Evolutionary conservation across 306 rosid genomes (phyloP), one percentile per base, ranked within the genome.

Genomic region (Mimosa bimucronata): DNA sequence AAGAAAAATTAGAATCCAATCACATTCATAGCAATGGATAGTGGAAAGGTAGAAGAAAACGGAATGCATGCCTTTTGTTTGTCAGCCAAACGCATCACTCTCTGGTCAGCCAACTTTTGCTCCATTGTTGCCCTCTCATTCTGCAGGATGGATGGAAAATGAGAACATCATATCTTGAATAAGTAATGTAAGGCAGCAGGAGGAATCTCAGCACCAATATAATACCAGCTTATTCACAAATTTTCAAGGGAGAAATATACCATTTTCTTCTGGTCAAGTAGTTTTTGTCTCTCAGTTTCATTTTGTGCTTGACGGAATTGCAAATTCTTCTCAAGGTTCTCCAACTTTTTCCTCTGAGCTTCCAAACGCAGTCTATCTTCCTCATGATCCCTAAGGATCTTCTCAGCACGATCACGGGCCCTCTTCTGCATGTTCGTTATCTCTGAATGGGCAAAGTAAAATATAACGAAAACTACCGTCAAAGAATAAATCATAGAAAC

Each of bases 21-120:
- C 34, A 60, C 66, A 60, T 60, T 60, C 18, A 60, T 10, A 60
- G 34, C 34, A 60, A 25, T 25, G 66, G 34, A 26, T 25, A 4
- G 38, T 34, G 3, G 18, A 34, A n/a, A n/a, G n/a, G n/a, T 40
- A 48, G n/a, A 71, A 60, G 60, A 37, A 78, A 64, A 30, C 26
- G 44, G 50, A 70, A 40, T 34, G 8, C 14, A 13, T 78, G 50
- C 97, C 91, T 87, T 77, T 15, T 92, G 97, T 69, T 90, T 90
- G 78, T 85, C 87, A 21, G 97, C 94, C 83, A 91, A 75, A 18
- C 4, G 73, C 85, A 89, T 58, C 88, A 92, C 48, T 52, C 81
- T 87, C 72, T 91, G 90, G 28, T 92, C 94, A 31, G 90, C 89
- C 81, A 83, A 88, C 21, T 87, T 88, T 81, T 89, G 97, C 86